Evolutionary conservation across 2,329 filamentous ascomycete species (phyloP).

Genomic region (Neofusicoccum laricinum): DNA sequence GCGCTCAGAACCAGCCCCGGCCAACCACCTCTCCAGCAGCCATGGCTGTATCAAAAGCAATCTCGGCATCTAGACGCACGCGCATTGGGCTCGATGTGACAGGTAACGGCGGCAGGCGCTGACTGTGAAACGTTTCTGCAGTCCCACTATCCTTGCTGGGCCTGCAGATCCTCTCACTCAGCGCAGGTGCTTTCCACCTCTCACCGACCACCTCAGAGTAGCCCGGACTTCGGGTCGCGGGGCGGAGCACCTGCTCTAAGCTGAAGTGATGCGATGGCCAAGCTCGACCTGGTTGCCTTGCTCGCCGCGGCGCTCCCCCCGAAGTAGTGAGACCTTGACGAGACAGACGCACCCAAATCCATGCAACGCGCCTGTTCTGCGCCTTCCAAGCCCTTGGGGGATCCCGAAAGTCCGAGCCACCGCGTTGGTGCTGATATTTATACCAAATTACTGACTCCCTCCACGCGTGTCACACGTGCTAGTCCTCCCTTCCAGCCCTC

Average conservation of each 20-base stretch:
- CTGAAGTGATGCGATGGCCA: slow-evolving; percentile 1
- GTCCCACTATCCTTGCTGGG: neutral
- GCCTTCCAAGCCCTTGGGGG: neutral
- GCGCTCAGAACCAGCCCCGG: neutral
- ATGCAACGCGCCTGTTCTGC: neutral
- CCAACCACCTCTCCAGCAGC: neutral
- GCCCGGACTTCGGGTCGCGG: slow-evolving; percentile 11
- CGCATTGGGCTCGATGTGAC: neutral
- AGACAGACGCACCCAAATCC: neutral
- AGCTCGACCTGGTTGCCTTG: neutral
- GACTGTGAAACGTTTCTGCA: neutral
- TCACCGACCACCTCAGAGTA: neutral
- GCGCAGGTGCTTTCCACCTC: neutral
- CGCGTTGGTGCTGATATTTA: neutral
- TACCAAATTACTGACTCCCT: neutral
- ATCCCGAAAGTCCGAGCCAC: neutral
- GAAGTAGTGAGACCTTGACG: slow-evolving; percentile 4
- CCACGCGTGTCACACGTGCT: neutral
- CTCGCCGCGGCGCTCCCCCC: neutral
- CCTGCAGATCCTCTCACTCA: slow-evolving; percentile 9
- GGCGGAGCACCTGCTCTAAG: slow-evolving; percentile 9
- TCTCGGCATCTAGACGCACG: neutral
- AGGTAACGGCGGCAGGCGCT: slow-evolving; percentile 1
- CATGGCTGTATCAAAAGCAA: neutral
- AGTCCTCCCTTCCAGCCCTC: neutral